Conservation (phyloP, 345 rosid species). For the Populus ilicifolia region DNA sequence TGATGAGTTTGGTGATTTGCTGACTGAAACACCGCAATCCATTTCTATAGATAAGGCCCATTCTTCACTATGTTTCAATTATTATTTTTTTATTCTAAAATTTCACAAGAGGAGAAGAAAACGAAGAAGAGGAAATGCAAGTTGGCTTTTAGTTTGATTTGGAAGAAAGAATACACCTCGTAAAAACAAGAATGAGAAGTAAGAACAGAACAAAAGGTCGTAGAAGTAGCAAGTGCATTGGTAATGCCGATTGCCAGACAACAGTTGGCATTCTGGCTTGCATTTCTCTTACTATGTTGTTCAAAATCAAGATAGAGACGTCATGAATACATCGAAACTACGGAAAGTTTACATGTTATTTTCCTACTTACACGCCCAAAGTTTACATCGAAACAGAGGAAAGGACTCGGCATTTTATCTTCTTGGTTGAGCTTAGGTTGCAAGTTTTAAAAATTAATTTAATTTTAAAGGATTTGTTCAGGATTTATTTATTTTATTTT, state of each 20-base stretch:
- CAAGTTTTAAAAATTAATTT: too few species aligned
- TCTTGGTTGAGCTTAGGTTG: too few species aligned
- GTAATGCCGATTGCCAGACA: not conserved
- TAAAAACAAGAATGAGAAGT: too few species aligned
- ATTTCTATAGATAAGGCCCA: not conserved
- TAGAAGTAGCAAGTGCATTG: slow-evolving; percentile 1
- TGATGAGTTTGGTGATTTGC: not conserved
- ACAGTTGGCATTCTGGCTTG: not conserved
- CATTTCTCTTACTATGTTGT: not conserved
- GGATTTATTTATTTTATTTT: too few species aligned
- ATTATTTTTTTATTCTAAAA: not conserved
- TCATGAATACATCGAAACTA: not conserved
- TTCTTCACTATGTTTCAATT: not conserved
- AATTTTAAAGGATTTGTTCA: too few species aligned
- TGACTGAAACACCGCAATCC: not conserved
- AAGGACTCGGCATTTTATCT: too few species aligned
- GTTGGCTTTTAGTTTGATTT: not conserved
- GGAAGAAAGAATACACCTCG: not conserved
- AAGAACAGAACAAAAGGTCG: not conserved
- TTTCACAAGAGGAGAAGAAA: not conserved
- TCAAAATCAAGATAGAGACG: not conserved
- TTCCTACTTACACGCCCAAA: too few species aligned
- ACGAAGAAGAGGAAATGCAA: not conserved
- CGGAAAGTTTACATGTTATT: too few species aligned
- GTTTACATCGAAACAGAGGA: too few species aligned